These are phyloP conservation scores for Hibiscus syriacus DNA, from an alignment of 345 rosid genomes.

Conservation along the genomic window DNA sequence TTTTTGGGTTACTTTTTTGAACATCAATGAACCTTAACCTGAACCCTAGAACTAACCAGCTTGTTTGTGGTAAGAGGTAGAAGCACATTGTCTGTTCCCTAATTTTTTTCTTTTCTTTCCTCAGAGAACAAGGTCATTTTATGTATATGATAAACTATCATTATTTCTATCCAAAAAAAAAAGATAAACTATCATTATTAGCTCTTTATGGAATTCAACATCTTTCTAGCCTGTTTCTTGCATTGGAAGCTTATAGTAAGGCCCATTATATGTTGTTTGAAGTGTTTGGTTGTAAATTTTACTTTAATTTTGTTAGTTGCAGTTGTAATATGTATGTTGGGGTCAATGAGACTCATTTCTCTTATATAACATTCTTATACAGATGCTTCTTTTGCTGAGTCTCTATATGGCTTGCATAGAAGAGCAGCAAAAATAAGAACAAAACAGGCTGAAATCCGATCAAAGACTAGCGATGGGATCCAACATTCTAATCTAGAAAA, in stretches of 20 bases:
- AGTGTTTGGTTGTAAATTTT: not conserved
- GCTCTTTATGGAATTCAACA: not conserved
- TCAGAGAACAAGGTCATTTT: not conserved
- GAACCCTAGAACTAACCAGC: not conserved
- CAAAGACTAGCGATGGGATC: constrained; percentile 38
- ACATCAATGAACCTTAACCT: not conserved
- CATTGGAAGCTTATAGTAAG: not conserved
- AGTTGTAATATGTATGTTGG: constrained; percentile 1
- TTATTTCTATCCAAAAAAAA: no score
- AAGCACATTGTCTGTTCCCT: not conserved
- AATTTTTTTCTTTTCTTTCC: not conserved
- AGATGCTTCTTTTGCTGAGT: constrained; percentile 97
- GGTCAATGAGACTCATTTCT: constrained; percentile 2
- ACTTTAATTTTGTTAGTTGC: not conserved
- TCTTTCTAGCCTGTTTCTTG: not conserved
- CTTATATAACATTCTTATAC: constrained; percentile 16
- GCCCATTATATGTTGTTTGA: not conserved
- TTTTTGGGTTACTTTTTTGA: not conserved
- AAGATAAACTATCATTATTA: not conserved
- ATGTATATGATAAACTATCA: not conserved
- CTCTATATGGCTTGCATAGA: constrained; percentile 93
- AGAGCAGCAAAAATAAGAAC: constrained; percentile 57
- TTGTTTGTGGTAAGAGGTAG: not conserved
- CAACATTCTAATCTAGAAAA: constrained; percentile 66
- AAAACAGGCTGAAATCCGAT: constrained; percentile 35